These are phyloP conservation scores for Aquilaria agallochum DNA, from an alignment of 441 rosid species.

Conservation along the genomic window DNA sequence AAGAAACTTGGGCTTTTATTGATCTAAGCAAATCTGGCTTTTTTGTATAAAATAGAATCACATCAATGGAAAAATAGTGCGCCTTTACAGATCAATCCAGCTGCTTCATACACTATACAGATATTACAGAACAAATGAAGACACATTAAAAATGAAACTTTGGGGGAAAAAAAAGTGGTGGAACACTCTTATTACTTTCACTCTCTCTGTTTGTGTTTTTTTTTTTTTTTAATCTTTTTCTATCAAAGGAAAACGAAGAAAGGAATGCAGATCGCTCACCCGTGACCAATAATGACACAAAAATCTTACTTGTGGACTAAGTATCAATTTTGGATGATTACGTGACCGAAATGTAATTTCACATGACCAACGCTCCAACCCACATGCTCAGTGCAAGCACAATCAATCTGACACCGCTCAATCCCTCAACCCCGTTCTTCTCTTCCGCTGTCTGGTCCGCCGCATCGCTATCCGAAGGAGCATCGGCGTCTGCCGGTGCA, in stretches of 20 bases:
- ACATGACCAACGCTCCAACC: conserved; percentile 21
- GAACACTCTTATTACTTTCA: not conserved
- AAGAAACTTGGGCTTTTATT: no score
- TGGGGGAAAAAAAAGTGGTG: no score
- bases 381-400: conserved; percentile 26
- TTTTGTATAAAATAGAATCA: no score
- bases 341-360: conserved; percentile 3
- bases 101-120: not conserved
- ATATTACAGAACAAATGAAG: not conserved
- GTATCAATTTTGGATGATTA: conserved; percentile 1
- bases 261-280: conserved; percentile 4
- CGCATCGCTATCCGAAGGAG: conserved; percentile 40
- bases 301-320: not conserved
- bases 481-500: conserved; percentile 55
- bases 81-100: conserved; percentile 15
- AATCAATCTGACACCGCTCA: conserved; percentile 29
- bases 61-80: not conserved
- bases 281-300: not conserved
- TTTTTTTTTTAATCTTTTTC: not conserved
- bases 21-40: no score
- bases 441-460: conserved; percentile 49
- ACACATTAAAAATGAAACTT: no score
- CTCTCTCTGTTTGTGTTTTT: not conserved
- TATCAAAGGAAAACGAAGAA: conserved; percentile 1
- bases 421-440: conserved; percentile 25